phyloP scores from a whole-genome alignment of 1,139 yeast species.

The Magnusiomyces fungicola region DNA sequence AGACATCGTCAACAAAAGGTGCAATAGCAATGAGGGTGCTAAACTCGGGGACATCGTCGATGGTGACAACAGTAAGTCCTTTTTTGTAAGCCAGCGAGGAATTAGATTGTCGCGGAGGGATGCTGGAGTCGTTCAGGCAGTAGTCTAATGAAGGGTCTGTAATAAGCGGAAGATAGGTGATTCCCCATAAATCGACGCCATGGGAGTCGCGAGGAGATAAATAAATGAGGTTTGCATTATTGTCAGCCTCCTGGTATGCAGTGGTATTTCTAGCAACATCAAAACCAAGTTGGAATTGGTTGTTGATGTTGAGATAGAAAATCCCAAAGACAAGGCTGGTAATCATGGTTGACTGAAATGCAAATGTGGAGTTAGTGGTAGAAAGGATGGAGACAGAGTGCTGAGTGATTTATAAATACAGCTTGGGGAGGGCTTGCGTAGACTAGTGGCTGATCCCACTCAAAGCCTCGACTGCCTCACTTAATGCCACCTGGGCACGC shows the following conservation, averaged over 20 bases:
- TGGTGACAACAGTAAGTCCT: neutral
- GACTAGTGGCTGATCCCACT: no score
- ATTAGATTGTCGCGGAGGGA: slow-evolving; percentile 2
- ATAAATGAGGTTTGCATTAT: slow-evolving; percentile 6
- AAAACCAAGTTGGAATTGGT: slow-evolving; percentile 10
- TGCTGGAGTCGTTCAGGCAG: slow-evolving; percentile 8
- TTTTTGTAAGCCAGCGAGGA: slow-evolving; percentile 2
- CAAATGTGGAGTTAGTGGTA: neutral
- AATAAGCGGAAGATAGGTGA: slow-evolving; percentile 12
- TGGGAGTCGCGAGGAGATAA: slow-evolving; percentile 7
- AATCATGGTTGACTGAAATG: neutral
- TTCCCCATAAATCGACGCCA: slow-evolving; percentile 14
- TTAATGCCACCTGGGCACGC: slow-evolving; percentile 1
- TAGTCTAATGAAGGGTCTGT: slow-evolving; percentile 1
- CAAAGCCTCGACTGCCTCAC: neutral
- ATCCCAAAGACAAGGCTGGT: slow-evolving; percentile 12
- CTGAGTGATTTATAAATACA: no score
- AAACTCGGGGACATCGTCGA: slow-evolving; percentile 11
- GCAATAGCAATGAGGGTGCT: slow-evolving; percentile 13
- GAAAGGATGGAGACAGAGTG: neutral
- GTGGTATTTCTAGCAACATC: slow-evolving; percentile 10
- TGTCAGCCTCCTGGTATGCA: slow-evolving; percentile 8
- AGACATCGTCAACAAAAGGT: slow-evolving; percentile 9
- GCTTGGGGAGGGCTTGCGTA: no score
- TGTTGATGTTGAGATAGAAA: slow-evolving; percentile 11